Evolutionary conservation across 164 flowering plant species (phyloP).

Genomic region (Brasenia schreberi): DNA sequence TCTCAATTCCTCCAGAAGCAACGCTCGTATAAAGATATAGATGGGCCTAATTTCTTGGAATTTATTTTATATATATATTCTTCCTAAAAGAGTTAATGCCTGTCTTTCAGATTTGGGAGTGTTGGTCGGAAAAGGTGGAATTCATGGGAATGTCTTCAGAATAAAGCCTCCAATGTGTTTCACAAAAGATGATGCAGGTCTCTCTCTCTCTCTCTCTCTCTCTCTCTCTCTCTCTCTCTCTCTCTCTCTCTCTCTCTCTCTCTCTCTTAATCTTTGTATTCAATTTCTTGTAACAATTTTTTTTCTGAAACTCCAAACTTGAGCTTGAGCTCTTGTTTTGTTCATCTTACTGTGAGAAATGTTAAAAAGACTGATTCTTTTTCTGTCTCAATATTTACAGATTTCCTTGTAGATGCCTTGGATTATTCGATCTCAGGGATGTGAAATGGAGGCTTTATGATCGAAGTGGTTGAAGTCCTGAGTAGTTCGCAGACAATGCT

Average conservation of each 20-base stretch:
- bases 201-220: background rate
- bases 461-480: background rate
- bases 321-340: too few relatives aligned
- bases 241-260: slow-evolving; percentile 11
- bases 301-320: background rate
- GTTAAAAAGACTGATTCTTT: background rate
- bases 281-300: background rate
- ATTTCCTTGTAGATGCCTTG: slow-evolving; percentile 83
- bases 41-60: background rate
- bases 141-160: slow-evolving; percentile 89
- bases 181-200: slow-evolving; percentile 88
- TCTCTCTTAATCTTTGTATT: background rate
- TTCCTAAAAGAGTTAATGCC: background rate
- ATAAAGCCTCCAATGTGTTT: slow-evolving; percentile 98
- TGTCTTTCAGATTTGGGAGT: slow-evolving; percentile 65
- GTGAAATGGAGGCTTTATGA: slow-evolving; percentile 17
- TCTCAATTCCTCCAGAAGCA: background rate
- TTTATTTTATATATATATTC: background rate
- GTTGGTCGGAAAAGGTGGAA: slow-evolving; percentile 86
- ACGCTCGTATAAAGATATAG: background rate
- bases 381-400: slow-evolving; percentile 26
- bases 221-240: too few relatives aligned
- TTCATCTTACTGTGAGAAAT: too few relatives aligned
- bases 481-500: background rate
- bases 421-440: slow-evolving; percentile 67